Conservation (phyloP, 441 rosid species). For the Viola pubescens region DNA sequence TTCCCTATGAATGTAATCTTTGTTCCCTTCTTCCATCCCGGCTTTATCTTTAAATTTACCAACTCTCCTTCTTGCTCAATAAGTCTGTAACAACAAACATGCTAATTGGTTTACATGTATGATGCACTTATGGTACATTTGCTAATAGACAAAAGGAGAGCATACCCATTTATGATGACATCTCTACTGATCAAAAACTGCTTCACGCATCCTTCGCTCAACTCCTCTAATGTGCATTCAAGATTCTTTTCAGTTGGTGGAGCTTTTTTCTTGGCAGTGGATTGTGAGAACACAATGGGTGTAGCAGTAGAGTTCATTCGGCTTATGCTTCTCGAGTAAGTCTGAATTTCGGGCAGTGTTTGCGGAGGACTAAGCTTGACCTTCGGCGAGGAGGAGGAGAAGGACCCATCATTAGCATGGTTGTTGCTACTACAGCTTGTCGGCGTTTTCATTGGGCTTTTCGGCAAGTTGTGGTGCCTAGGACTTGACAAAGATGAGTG, state of each 20-base stretch:
- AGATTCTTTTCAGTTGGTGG: conserved; percentile 49
- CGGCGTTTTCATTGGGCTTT: not conserved
- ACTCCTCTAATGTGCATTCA: conserved; percentile 72
- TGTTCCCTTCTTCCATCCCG: conserved; percentile 93
- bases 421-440: conserved; percentile 18
- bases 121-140: too few relatives aligned
- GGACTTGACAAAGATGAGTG: conserved; percentile 47
- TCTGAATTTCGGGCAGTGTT: conserved; percentile 15
- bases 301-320: conserved; percentile 27
- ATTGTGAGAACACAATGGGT: conserved; percentile 56
- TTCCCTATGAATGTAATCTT: conserved; percentile 77
- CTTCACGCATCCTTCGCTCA: conserved; percentile 54
- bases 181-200: conserved; percentile 46
- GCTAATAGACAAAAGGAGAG: not conserved
- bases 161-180: conserved; percentile 55
- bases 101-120: not conserved
- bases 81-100: conserved; percentile 27
- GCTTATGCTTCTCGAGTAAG: conserved; percentile 29
- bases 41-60: conserved; percentile 52
- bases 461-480: conserved; percentile 26
- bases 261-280: conserved; percentile 47
- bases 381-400: not conserved
- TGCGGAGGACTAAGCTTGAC: conserved; percentile 19
- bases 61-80: conserved; percentile 51
- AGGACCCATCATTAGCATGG: conserved; percentile 10